Base-by-base conservation (phyloP, 768 basidiomycete species). In the Pleurotus tuber-regium region DNA sequence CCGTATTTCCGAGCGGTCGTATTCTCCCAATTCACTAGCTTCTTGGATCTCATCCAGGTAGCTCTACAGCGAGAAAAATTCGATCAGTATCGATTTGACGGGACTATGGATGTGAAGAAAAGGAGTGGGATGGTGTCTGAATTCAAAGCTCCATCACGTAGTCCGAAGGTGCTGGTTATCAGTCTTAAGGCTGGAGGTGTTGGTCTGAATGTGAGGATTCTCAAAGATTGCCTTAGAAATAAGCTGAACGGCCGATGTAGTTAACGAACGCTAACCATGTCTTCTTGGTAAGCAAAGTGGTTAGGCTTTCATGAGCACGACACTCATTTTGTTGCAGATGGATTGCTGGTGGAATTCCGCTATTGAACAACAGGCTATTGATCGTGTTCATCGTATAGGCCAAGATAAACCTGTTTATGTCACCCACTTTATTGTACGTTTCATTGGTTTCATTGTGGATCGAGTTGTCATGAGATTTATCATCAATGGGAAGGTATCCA, bases 341-440 rank as follows among this genome's bases (percentile, higher is more conserved):
- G 90, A 92, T 60, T 92, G 89, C 58, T 92, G 90, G 90, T 92
- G 90, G 90, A 92, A 92, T 63, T 80, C 87, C 4, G 89, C 89
- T 0, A 83, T 78, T 3, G 91, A 92, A 63, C 83, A 83, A 46
- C 90, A 92, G 86, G 90, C 91, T 12, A 87, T 92, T 60, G 91
- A 93, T 61, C 81, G 91, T 7, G 89, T 92, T 24, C 91, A 93
- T 58, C 71, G 91, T 39, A 86, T 93, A 43, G 91, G 91, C 0
- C 91, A 93, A 61, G 86, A 88, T 24, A 84, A 82, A 60, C 79
- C 86, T 0, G 91, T 93, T 23, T 83, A 87, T 55, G 91, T 93
- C 30, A 91, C 83, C 50, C 90, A 91, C 58, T 92, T 89, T 65
- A 86, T 92, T 55, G 89, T 89, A 61, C 61, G 81, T 63, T 9